These are phyloP conservation scores for Yamadazyma phyllophila DNA, from an alignment of 805 yeast species.

Conservation along the genomic window DNA sequence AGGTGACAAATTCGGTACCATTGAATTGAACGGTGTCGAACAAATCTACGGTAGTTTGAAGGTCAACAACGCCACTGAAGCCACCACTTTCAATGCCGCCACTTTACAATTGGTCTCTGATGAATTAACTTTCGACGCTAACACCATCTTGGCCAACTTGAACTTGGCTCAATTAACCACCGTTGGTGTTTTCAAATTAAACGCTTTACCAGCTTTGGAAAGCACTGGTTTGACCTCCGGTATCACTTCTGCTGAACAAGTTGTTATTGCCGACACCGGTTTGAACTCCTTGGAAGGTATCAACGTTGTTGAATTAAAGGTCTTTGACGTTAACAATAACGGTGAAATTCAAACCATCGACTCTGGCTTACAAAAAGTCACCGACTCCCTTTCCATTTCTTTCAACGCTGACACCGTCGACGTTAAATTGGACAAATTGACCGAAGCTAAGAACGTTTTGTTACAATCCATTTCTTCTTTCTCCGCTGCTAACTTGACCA, in stretches of 20 bases:
- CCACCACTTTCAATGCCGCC: conserved; percentile 74
- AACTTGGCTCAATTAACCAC: conserved; percentile 75
- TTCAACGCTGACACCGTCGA: conserved; percentile 79
- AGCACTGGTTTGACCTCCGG: conserved; percentile 64
- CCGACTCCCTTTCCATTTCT: conserved; percentile 73
- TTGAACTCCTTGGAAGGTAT: conserved; percentile 69
- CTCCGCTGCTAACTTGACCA: conserved; percentile 62
- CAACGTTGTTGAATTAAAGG: conserved; percentile 43
- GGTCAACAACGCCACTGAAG: conserved; percentile 61
- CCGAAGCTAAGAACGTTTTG: conserved; percentile 85
- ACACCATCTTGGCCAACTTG: conserved; percentile 65
- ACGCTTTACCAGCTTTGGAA: conserved; percentile 82
- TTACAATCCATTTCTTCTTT: conserved; percentile 78
- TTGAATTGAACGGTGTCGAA: conserved; percentile 71
- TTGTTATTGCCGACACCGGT: conserved; percentile 72
- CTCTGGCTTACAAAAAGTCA: conserved; percentile 70
- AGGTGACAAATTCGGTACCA: conserved; percentile 57
- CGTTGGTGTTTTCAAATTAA: conserved; percentile 77
- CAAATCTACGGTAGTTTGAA: conserved; percentile 74
- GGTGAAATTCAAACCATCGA: conserved; percentile 66
- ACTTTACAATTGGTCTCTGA: conserved; percentile 72
- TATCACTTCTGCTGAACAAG: conserved; percentile 68
- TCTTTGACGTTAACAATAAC: conserved; percentile 90
- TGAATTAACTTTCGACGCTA: conserved; percentile 55
- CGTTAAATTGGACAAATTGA: conserved; percentile 64